Percentiles rank a stretch among this genome's conserved stretches.
phyloP scores from a whole-genome alignment of 257 asterid species.

The Cynanchum wilfordii region DNA sequence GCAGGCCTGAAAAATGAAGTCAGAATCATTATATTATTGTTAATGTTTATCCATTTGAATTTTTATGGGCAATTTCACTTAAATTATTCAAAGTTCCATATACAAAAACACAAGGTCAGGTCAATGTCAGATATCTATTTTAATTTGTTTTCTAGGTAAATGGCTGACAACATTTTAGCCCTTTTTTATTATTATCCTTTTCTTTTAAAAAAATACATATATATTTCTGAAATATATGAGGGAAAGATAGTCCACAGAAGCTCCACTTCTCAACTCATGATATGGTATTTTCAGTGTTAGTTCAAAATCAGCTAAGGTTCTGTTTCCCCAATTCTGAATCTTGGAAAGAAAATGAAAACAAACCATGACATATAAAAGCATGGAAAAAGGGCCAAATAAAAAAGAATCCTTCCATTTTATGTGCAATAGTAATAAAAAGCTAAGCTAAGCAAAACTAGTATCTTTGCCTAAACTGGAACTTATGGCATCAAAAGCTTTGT shows the following conservation, averaged over 20 bases:
- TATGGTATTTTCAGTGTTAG: not conserved
- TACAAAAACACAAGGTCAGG: too few species aligned
- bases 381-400: not conserved
- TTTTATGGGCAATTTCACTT: too few species aligned
- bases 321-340: not conserved
- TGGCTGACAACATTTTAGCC: too few species aligned
- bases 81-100: too few species aligned
- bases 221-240: too few species aligned
- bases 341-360: not conserved
- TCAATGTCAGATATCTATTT: too few species aligned
- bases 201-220: too few species aligned
- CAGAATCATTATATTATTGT: not conserved
- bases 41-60: too few species aligned
- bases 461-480: slow-evolving; percentile 12
- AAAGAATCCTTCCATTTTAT: not conserved
- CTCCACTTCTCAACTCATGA: not conserved
- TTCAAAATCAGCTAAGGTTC: not conserved
- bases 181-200: too few species aligned
- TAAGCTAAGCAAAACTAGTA: not conserved
- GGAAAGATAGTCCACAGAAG: too few species aligned
- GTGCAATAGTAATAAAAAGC: not conserved
- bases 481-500: slow-evolving; percentile 52
- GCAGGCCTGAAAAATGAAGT: not conserved
- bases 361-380: not conserved
- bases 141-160: too few species aligned